Conservation (phyloP, 352 stramenopile genomes). For the Phytophthora idaei region DNA sequence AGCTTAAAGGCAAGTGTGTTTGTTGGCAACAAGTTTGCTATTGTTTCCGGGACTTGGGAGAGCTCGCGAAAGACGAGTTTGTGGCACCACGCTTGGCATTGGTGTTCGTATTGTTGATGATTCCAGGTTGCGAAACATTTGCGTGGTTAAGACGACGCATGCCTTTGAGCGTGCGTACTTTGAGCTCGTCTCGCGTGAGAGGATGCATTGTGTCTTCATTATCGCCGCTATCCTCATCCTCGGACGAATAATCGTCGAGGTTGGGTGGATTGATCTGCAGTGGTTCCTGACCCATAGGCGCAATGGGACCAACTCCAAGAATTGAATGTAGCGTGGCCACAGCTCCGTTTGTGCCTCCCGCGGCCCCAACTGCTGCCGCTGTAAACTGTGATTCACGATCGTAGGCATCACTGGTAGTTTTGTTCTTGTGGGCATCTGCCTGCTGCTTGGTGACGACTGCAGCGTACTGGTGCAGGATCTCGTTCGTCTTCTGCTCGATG, state of each 20-base stretch:
- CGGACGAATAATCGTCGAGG: conserved; percentile 94
- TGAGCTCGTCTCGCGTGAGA: conserved; percentile 92
- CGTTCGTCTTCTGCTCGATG: conserved; percentile 94
- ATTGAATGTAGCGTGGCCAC: conserved; percentile 63
- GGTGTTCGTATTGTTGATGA: conserved; percentile 29
- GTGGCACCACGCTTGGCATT: conserved; percentile 20
- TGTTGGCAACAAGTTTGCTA: not conserved
- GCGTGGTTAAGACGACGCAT: conserved; percentile 69
- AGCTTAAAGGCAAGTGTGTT: not conserved
- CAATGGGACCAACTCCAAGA: conserved; percentile 81
- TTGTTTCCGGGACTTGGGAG: conserved; percentile 30
- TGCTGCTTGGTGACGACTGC: conserved; percentile 50
- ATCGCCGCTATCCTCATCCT: conserved; percentile 87
- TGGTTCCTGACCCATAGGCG: conserved; percentile 90
- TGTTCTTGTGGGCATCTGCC: conserved; percentile 41
- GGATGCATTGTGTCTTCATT: conserved; percentile 88
- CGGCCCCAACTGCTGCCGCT: conserved; percentile 22
- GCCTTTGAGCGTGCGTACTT: conserved; percentile 89
- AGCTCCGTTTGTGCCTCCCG: conserved; percentile 26
- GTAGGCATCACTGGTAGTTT: conserved; percentile 38
- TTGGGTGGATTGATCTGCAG: conserved; percentile 95
- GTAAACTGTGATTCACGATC: conserved; percentile 54
- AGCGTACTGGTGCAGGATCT: conserved; percentile 91
- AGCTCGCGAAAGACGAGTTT: conserved; percentile 20
- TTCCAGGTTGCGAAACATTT: conserved; percentile 23